These are phyloP conservation scores for Adiantum capillusveneris DNA, from an alignment of 75 land plant species.

Conservation along the genomic window DNA sequence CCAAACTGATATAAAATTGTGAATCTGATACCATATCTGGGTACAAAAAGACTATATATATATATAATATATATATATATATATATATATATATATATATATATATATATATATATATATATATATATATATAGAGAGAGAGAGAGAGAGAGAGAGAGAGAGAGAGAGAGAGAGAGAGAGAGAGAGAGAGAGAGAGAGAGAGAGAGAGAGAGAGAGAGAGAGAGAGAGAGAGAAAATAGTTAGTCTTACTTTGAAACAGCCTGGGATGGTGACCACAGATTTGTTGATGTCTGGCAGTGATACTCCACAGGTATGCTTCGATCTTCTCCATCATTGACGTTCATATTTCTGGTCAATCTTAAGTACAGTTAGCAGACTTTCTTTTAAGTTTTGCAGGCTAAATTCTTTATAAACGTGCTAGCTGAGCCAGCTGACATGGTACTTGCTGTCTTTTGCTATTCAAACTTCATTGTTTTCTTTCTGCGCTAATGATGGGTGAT, in stretches of 20 bases:
- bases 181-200: slow-evolving; percentile 9
- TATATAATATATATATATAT: too few relatives aligned
- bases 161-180: too few relatives aligned
- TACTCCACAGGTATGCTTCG: slow-evolving; percentile 66
- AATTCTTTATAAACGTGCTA: slow-evolving; percentile 90
- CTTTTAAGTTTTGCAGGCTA: slow-evolving; percentile 78
- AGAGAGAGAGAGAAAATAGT: neutral
- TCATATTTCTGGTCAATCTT: too few relatives aligned
- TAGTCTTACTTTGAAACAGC: slow-evolving; percentile 42
- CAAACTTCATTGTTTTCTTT: neutral
- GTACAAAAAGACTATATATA: too few relatives aligned
- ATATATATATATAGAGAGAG: too few relatives aligned
- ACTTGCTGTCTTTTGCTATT: slow-evolving; percentile 2
- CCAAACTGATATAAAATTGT: too few relatives aligned
- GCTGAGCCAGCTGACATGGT: slow-evolving; percentile 98
- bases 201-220: slow-evolving; percentile 6
- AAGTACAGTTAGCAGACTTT: too few relatives aligned
- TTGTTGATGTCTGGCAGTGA: slow-evolving; percentile 95
- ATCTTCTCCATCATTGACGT: neutral
- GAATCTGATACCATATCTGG: too few relatives aligned
- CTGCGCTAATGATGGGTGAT: too few relatives aligned
- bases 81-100: too few relatives aligned
- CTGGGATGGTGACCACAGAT: slow-evolving; percentile 99
- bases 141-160: too few relatives aligned
- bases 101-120: too few relatives aligned